Base-by-base conservation (phyloP, 225 moss, liverwort and hornwort species). In the Pleurozium schreberi region DNA sequence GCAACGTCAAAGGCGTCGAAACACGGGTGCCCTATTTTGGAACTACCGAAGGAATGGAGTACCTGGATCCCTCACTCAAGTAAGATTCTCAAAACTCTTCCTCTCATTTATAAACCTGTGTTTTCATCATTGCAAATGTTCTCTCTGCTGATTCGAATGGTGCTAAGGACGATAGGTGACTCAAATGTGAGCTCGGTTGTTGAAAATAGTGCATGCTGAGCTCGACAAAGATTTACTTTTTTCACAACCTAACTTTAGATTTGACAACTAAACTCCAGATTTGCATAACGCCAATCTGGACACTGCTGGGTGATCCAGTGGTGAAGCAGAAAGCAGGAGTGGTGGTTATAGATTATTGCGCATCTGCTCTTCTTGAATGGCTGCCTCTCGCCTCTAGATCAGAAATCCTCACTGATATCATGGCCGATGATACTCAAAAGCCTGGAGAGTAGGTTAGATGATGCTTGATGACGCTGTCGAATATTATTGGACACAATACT, bases 21-120 rank as follows among this genome's bases (percentile, higher is more conserved):
- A 96, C 98, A 47, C 92, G 95, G 52, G 97, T 98, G 31, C 98
- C 98, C 17, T 87, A 97, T 80, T 97, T 95, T 85, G 97, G 97
- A 77, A 93, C 86, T 60, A 97, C 97, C 8, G 92, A 96, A 80
- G 95, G 95, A 67, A 95, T 98, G 93, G 97, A 98, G 74, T 92
- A 93, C 43, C 49, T 98, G 91, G 98, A 98, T 86, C 96, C 98
- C 55, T 92, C 94, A 36, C 92, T 96, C 90, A 96, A 95, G 98
- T 98, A 93, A 90, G 86, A 73, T 62, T 61, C 40, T n/a, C 18
- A 30, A 66, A 18, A 53, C 31, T 75, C 62, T 80, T 36, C 27
- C 55, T 38, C 12, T 18, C 33, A 63, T 36, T 23, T 26, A 33
- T 5, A 45, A n/a, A 22, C 26, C 55, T 55, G 27, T 63, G 61